Conservation (phyloP, 495 filamentous ascomycete species). For the Aspergillus funiculosus region DNA sequence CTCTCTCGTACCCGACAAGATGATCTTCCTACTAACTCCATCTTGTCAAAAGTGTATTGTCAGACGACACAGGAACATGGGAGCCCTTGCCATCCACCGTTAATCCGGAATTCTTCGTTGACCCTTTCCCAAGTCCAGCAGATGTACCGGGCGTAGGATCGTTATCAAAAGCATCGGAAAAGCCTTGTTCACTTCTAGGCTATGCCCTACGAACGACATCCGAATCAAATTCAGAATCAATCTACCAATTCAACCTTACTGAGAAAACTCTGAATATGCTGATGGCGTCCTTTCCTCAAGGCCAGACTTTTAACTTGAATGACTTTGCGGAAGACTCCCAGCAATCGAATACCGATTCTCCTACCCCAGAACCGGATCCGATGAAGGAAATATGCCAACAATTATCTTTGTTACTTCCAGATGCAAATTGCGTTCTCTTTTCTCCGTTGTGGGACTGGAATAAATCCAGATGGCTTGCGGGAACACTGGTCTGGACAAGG, state of each 20-base stretch:
- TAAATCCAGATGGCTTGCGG: conserved; percentile 57
- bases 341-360: neutral
- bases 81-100: conserved; percentile 24
- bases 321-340: neutral
- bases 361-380: neutral
- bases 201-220: neutral
- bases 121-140: conserved; percentile 18
- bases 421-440: conserved; percentile 50
- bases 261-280: conserved; percentile 8
- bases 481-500: conserved; percentile 52
- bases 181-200: conserved; percentile 8
- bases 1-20: neutral
- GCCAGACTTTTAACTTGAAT: conserved; percentile 13
- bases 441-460: conserved; percentile 58
- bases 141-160: conserved; percentile 20
- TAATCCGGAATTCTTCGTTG: conserved; percentile 14
- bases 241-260: conserved; percentile 2
- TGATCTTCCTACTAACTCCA: neutral
- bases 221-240: neutral
- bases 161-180: conserved; percentile 16
- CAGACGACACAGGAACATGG: conserved; percentile 17
- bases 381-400: neutral
- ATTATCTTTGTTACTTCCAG: conserved; percentile 32
- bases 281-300: conserved; percentile 9
- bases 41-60: conserved; percentile 9